A percentile compares a stretch with the other conserved stretches of the same genome.
Evolutionary conservation across 495 filamentous ascomycete genomes (phyloP).

Genomic region (Aspergillus sclerotioniger): DNA sequence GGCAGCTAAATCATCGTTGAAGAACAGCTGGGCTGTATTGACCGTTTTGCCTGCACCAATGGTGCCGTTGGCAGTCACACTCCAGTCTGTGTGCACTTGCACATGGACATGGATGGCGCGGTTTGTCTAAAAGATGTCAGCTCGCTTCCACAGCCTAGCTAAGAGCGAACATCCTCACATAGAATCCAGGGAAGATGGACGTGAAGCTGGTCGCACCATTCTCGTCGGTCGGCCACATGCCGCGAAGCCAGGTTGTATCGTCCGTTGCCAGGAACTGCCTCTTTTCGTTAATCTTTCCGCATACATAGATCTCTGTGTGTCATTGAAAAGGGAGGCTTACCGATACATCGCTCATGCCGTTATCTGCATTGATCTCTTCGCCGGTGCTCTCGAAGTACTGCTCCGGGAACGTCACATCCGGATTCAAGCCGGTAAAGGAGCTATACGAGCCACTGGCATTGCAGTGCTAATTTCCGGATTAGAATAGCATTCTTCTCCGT

Average conservation of each 20-base stretch:
- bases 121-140: background rate
- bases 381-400: background rate
- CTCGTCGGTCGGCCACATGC: background rate
- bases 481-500: too few species aligned
- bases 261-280: background rate
- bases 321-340: background rate
- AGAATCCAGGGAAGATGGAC: background rate
- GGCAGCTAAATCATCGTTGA: background rate
- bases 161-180: background rate
- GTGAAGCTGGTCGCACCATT: background rate
- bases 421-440: background rate
- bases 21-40: background rate
- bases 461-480: background rate
- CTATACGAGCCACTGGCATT: background rate
- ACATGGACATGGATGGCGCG: background rate
- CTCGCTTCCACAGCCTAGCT: background rate
- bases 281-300: background rate
- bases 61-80: background rate
- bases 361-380: background rate
- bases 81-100: background rate
- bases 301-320: background rate
- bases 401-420: background rate
- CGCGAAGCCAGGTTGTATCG: background rate
- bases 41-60: background rate
- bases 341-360: background rate